Base-by-base conservation (phyloP, 495 filamentous ascomycete species). In the Penicillium mononematosum region DNA sequence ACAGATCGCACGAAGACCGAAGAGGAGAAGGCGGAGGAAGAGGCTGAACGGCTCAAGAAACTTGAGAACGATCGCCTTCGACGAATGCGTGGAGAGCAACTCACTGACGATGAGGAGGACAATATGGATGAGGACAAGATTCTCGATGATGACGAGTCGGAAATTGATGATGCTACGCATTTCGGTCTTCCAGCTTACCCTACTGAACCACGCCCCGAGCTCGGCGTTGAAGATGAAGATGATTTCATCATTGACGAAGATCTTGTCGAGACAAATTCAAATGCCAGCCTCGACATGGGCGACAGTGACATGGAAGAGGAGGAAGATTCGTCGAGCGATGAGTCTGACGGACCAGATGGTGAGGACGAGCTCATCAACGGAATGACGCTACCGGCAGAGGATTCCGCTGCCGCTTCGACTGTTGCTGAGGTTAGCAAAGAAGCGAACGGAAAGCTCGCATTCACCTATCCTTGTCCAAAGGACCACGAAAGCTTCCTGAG, bases 221-320 rank as follows among this genome's bases (percentile, higher is more conserved):
- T 81, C 5, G 79, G 66, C 27, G 85, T 92, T 31, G 91, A 96
- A 58, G 92, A 96, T 60, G 92, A 97, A 67, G 92, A 96, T 65
- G 89, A 96, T 56, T 97, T 97, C 61, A 53, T 90, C 9, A 86
- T 96, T 53, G 93, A 96, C 56, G 89, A 94, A 54, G 86, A 96
- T 50, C 80, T 96, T 1, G 81, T 96, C 50, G 81, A 79, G 39
- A 75, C 70, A 32, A 67, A 75, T 36, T 79, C 83, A 8, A 81
- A 84, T 54, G 82, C 77, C 50, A 80, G 79, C 56, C 71, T 78
- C 10, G 79, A 75, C 24, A 73, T 83, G 47, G 78, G 73, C 44
- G 75, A 77, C 17, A 80, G 67, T n/a, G 80, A 80, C 43, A 79
- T 78, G 11, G 81, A 84, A 27, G 79, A 82, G 24, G 45, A 83